These are phyloP conservation scores for Tetraselmis striata DNA, from an alignment of 139 green algal genomes.

Conservation along the genomic window DNA sequence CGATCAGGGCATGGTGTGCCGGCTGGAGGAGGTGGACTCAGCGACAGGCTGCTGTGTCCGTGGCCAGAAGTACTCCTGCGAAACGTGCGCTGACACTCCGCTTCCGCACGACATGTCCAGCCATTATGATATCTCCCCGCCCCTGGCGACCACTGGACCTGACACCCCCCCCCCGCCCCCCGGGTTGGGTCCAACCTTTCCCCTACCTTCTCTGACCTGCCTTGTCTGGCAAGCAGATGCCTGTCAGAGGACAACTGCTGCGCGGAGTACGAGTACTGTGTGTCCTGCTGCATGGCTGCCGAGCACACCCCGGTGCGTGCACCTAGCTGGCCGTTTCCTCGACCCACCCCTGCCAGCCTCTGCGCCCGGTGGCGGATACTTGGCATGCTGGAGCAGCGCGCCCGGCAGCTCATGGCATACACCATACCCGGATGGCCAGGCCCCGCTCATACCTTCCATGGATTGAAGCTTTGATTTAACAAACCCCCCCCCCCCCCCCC, in stretches of 20 bases:
- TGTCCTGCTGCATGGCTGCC: slow-evolving; percentile 72
- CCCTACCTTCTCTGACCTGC: no score
- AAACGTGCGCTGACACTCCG: slow-evolving; percentile 10
- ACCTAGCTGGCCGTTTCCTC: not conserved
- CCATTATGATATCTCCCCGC: not conserved
- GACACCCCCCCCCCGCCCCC: no score
- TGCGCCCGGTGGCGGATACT: no score
- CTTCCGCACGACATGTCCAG: not conserved
- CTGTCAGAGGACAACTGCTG: slow-evolving; percentile 57
- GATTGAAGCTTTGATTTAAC: not conserved
- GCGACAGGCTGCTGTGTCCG: slow-evolving; percentile 55
- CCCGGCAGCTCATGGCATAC: not conserved
- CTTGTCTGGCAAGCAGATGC: slow-evolving; percentile 40
- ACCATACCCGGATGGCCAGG: not conserved
- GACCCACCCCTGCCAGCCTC: no score
- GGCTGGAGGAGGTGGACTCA: slow-evolving; percentile 32
- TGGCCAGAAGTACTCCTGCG: slow-evolving; percentile 48
- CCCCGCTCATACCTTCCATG: not conserved
- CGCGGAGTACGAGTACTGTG: slow-evolving; percentile 62
- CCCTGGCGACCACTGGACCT: no score
- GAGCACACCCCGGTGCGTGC: slow-evolving; percentile 12
- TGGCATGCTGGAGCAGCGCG: not conserved
- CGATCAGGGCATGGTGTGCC: slow-evolving; percentile 53
- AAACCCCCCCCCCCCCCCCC: not conserved
- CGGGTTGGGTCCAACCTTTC: no score